These are phyloP conservation scores for Venturia carpophila DNA, from an alignment of 2,329 filamentous ascomycete species.

Conservation along the genomic window DNA sequence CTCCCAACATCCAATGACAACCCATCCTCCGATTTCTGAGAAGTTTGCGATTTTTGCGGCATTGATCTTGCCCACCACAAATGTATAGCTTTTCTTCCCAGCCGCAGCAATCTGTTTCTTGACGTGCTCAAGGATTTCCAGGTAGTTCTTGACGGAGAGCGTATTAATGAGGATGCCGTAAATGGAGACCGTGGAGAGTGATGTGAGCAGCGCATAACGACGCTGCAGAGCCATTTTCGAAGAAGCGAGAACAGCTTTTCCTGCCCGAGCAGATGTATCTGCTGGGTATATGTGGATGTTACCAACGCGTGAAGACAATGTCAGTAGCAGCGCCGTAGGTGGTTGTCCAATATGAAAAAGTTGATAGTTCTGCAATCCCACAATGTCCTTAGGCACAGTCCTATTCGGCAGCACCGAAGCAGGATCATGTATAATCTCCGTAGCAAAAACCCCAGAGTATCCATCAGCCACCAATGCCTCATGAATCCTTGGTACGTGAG, in stretches of 20 bases:
- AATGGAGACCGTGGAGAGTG: conserved; percentile 69
- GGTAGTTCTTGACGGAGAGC: conserved; percentile 82
- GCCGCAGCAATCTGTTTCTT: conserved; percentile 64
- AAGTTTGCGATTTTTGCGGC: conserved; percentile 96
- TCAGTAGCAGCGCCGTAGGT: conserved; percentile 74
- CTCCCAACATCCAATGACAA: conserved; percentile 97
- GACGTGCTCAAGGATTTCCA: conserved; percentile 68
- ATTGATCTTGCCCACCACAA: conserved; percentile 95
- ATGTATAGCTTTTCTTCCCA: conserved; percentile 91
- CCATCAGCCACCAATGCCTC: conserved; percentile 50
- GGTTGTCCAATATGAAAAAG: conserved; percentile 82
- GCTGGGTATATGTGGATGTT: conserved; percentile 64
- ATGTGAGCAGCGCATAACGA: conserved; percentile 79
- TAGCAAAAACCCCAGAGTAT: conserved; percentile 63
- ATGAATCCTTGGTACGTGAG: conserved; percentile 58
- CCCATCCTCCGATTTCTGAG: conserved; percentile 89
- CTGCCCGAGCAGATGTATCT: conserved; percentile 21
- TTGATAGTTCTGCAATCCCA: conserved; percentile 56
- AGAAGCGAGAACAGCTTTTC: conserved; percentile 38
- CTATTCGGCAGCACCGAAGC: conserved; percentile 78
- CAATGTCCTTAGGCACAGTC: conserved; percentile 49
- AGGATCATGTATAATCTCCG: conserved; percentile 69
- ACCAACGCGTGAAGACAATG: conserved; percentile 72
- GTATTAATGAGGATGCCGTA: conserved; percentile 97
- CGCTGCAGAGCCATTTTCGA: conserved; percentile 54